phyloP scores from a whole-genome alignment of 1,284 basidiomycete species.

The Ceratobasidium sp. region DNA sequence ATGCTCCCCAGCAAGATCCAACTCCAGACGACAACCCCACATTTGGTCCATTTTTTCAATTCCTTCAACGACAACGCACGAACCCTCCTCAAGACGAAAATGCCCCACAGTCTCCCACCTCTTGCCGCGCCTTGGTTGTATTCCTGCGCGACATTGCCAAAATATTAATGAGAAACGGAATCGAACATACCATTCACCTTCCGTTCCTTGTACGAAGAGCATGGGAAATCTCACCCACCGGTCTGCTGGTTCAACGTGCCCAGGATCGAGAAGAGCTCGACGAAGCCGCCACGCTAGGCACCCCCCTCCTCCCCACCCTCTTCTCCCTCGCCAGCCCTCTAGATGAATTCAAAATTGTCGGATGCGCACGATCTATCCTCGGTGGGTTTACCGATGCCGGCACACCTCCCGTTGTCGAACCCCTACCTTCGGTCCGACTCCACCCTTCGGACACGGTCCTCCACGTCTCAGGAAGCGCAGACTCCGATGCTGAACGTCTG shows the following conservation, averaged over 20 bases:
- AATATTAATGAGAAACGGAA: slow-evolving; percentile 75
- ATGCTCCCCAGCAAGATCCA: slow-evolving; percentile 45
- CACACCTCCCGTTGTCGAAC: slow-evolving; percentile 22
- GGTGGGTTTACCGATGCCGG: slow-evolving; percentile 39
- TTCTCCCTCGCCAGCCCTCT: slow-evolving; percentile 79
- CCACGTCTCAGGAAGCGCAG: slow-evolving; percentile 16
- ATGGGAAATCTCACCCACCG: slow-evolving; percentile 78
- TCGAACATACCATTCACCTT: slow-evolving; percentile 78
- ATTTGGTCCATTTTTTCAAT: slow-evolving; percentile 45
- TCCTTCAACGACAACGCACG: slow-evolving; percentile 58
- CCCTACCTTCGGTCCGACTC: slow-evolving; percentile 37
- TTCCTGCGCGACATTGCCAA: slow-evolving; percentile 78
- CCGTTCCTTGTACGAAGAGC: slow-evolving; percentile 80
- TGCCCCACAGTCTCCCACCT: slow-evolving; percentile 44
- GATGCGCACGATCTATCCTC: slow-evolving; percentile 41
- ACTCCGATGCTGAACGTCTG: slow-evolving; percentile 18
- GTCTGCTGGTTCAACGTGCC: slow-evolving; percentile 78
- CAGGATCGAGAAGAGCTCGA: slow-evolving; percentile 73
- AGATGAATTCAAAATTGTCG: slow-evolving; percentile 72
- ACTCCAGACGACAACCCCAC: slow-evolving; percentile 48
- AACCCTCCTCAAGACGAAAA: slow-evolving; percentile 56
- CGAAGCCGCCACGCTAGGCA: slow-evolving; percentile 54
- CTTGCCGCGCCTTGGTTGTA: slow-evolving; percentile 48
- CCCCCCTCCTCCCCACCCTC: slow-evolving; percentile 72
- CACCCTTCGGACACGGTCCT: slow-evolving; percentile 24